Evolutionary conservation across 805 yeast species (phyloP).

Genomic region (Cyberlindnera veronae): DNA sequence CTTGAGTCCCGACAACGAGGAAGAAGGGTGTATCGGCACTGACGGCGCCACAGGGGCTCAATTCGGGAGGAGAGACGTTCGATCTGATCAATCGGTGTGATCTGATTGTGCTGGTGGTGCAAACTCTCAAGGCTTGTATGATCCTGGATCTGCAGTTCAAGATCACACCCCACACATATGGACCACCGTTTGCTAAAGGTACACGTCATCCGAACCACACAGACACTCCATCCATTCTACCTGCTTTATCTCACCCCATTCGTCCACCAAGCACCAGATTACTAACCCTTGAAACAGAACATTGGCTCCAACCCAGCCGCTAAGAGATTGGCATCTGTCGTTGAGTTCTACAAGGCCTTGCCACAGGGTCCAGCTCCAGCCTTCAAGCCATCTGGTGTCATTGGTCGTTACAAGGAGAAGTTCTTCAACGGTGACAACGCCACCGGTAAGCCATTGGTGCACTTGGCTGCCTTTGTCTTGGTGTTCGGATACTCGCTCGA

Average conservation of each 20-base stretch:
- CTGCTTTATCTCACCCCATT: neutral
- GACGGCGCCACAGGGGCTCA: neutral
- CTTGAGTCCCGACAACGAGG: too few species aligned
- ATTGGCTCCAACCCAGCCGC: slow-evolving; percentile 95
- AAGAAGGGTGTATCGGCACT: neutral
- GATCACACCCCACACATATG: too few species aligned
- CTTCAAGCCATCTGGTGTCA: slow-evolving; percentile 61
- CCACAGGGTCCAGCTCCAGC: slow-evolving; percentile 92
- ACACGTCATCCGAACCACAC: too few species aligned
- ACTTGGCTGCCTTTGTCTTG: slow-evolving; percentile 65
- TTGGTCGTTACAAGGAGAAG: slow-evolving; percentile 80
- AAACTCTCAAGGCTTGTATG: too few species aligned
- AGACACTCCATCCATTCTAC: neutral
- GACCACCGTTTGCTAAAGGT: too few species aligned
- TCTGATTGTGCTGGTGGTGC: too few species aligned
- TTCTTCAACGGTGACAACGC: slow-evolving; percentile 83
- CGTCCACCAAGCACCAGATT: slow-evolving; percentile 3
- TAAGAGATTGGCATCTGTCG: slow-evolving; percentile 93
- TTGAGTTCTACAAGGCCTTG: slow-evolving; percentile 89
- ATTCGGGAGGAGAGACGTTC: too few species aligned
- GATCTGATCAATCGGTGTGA: too few species aligned
- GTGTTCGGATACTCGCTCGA: slow-evolving; percentile 85
- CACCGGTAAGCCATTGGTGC: slow-evolving; percentile 78
- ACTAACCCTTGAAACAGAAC: slow-evolving; percentile 48
- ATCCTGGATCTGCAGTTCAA: too few species aligned